These are phyloP conservation scores for Mesembryanthemum crystallinum DNA, from an alignment of 148 eudicot species.

Conservation along the genomic window DNA sequence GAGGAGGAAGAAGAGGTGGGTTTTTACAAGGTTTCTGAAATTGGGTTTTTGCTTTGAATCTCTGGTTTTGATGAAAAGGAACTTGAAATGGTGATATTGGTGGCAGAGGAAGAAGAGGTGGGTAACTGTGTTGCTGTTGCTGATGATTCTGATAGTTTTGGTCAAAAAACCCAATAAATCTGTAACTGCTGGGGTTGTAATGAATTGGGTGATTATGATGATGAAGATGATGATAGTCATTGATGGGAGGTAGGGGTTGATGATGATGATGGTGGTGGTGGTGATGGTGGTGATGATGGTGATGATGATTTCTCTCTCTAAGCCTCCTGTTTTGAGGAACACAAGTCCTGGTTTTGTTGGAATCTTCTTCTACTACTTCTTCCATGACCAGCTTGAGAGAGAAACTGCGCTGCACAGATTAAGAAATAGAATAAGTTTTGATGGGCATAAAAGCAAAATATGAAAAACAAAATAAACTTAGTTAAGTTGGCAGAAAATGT, in stretches of 20 bases:
- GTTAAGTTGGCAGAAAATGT: background rate
- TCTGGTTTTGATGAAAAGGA: slow-evolving; percentile 43
- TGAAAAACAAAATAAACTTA: background rate
- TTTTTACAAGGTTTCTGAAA: slow-evolving; percentile 37
- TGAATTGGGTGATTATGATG: slow-evolving; percentile 17
- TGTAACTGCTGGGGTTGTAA: slow-evolving; percentile 36
- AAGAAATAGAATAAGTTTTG: slow-evolving; percentile 20
- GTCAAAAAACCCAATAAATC: slow-evolving; percentile 39
- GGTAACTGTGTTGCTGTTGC: slow-evolving; percentile 34
- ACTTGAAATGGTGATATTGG: slow-evolving; percentile 48
- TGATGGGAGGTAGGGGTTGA: slow-evolving; percentile 19
- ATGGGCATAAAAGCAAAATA: slow-evolving; percentile 3
- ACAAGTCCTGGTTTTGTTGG: slow-evolving; percentile 45
- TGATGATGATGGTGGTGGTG: slow-evolving; percentile 24
- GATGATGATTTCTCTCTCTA: slow-evolving; percentile 29
- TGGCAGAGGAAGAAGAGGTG: slow-evolving; percentile 80
- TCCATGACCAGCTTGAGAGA: slow-evolving; percentile 50
- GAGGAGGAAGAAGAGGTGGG: slow-evolving; percentile 29
- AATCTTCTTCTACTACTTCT: slow-evolving; percentile 42
- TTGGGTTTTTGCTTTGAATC: slow-evolving; percentile 44
- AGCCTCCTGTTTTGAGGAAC: slow-evolving; percentile 40
- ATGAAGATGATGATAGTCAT: slow-evolving; percentile 8
- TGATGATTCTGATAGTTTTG: slow-evolving; percentile 43
- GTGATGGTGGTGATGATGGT: slow-evolving; percentile 20
- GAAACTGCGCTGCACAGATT: slow-evolving; percentile 16